Evolutionary conservation across 192 early-diverging fungal genomes (phyloP), one percentile per base, ranked within the genome.

Genomic region (Coemansia sp.): DNA sequence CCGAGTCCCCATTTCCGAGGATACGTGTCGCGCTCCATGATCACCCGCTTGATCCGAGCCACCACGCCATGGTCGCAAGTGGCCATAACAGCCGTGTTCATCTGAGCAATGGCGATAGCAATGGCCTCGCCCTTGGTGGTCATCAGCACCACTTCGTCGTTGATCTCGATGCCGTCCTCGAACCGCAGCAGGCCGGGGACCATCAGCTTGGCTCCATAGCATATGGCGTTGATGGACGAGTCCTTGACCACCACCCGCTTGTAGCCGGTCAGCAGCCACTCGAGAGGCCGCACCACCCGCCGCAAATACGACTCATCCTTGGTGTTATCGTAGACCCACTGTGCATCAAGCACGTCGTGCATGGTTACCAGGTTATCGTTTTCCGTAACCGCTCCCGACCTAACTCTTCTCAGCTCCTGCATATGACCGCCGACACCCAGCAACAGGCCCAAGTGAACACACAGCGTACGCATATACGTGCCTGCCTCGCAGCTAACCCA

Each of bases 11-110:
- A 99, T 62, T 91, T 85, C 49, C 93, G 87, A 41, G 96, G 96
- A 75, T 99, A 99, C 6, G 96, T 97, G 79, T 99, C 96, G 45
- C 96, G 89, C 79, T 99, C 96, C 96, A 99, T 99, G 57, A 99
- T 97, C 26, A 99, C 96, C 64, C 96, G 89, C 89, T 99, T 99
- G 70, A 99, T 96, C 84, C 96, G 96, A 66, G 96, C 94, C 53
- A 99, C 94, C 10, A 97, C 94, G 43, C 93, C 93, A 66, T 96
- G 93, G 61, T 96, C 93, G 78, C 89, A 91, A 6, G 93, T 89
- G 28, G 89, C 93, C 94, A 99, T 95, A 42, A 94, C 93, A 21
- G 93, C 88, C 1, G 96, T 99, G 37, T 89, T 92, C 96, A 99
- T 99, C 72, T 91, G 87, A 10, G 94, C 94, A 69, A 94, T 91